phyloP scores from a whole-genome alignment of 352 stramenopile species.

The Phytopythium aichiense region DNA sequence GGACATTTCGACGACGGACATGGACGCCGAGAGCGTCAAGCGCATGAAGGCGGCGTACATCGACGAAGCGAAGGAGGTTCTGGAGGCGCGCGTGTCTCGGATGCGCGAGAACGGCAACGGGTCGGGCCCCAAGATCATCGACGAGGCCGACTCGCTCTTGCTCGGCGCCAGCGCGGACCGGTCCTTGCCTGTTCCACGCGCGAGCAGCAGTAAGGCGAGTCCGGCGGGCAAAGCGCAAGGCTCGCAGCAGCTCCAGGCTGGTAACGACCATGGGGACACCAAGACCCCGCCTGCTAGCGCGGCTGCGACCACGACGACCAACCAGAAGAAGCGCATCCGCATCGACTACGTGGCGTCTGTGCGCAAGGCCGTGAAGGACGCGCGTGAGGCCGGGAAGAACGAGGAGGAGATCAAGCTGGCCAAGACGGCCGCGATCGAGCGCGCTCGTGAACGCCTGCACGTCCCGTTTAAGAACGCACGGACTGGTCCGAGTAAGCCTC shows the following conservation, averaged over 20 bases:
- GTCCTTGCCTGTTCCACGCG: slow-evolving; percentile 30
- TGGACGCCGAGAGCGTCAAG: slow-evolving; percentile 83
- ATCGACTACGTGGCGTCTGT: slow-evolving; percentile 86
- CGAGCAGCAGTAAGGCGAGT: slow-evolving; percentile 24
- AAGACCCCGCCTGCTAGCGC: not conserved
- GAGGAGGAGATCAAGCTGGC: slow-evolving; percentile 77
- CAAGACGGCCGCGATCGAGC: slow-evolving; percentile 69
- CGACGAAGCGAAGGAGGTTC: slow-evolving; percentile 85
- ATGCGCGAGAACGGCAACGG: slow-evolving; percentile 75
- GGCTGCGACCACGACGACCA: slow-evolving; percentile 14
- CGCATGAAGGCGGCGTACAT: slow-evolving; percentile 88
- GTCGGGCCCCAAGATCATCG: slow-evolving; percentile 57
- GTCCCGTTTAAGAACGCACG: slow-evolving; percentile 78
- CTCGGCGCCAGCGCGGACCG: slow-evolving; percentile 40
- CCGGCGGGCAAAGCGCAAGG: slow-evolving; percentile 21
- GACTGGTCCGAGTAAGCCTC: slow-evolving; percentile 61
- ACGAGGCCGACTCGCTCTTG: slow-evolving; percentile 72
- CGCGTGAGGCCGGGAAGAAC: slow-evolving; percentile 62
- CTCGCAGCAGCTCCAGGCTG: not conserved
- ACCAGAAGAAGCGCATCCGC: slow-evolving; percentile 78
- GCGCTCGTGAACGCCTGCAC: slow-evolving; percentile 68
- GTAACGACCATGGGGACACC: not conserved
- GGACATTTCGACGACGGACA: slow-evolving; percentile 76
- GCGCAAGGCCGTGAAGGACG: slow-evolving; percentile 72
- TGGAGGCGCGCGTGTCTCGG: slow-evolving; percentile 75